Percentiles rank a stretch among this genome's conserved stretches.
phyloP scores from a whole-genome alignment of 2,329 filamentous ascomycete genomes.

The Plectosphaerella sp. region DNA sequence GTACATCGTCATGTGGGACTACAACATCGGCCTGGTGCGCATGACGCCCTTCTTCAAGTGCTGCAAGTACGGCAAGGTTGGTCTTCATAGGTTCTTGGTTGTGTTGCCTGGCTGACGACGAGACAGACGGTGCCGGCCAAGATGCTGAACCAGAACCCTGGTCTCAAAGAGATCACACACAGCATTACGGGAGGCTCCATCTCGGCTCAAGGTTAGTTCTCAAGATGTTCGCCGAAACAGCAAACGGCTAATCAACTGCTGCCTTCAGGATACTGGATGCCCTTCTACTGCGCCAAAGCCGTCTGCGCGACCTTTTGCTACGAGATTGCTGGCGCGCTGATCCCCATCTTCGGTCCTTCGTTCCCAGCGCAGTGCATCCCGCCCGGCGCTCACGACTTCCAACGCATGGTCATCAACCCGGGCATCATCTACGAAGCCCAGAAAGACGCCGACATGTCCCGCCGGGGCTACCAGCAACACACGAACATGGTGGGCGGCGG shows the following conservation, averaged over 20 bases:
- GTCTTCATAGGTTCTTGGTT: slow-evolving; percentile 15
- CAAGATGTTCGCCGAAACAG: background rate
- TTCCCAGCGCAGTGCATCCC: slow-evolving; percentile 71
- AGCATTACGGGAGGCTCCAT: slow-evolving; percentile 93
- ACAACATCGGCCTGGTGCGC: slow-evolving; percentile 87
- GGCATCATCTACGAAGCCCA: slow-evolving; percentile 50
- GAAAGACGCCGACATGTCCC: slow-evolving; percentile 40
- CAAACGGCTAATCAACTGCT: background rate
- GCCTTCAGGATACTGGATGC: slow-evolving; percentile 87
- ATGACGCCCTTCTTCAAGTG: slow-evolving; percentile 96
- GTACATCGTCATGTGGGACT: slow-evolving; percentile 92
- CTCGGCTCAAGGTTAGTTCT: slow-evolving; percentile 71
- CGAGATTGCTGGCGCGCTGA: slow-evolving; percentile 76
- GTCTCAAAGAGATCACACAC: slow-evolving; percentile 83
- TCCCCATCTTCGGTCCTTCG: slow-evolving; percentile 81
- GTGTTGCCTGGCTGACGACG: slow-evolving; percentile 1
- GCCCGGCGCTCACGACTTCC: slow-evolving; percentile 59
- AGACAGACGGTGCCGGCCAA: slow-evolving; percentile 80
- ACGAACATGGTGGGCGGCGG: background rate
- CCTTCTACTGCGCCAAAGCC: slow-evolving; percentile 78
- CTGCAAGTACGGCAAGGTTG: slow-evolving; percentile 78
- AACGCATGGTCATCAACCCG: slow-evolving; percentile 61
- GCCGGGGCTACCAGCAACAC: slow-evolving; percentile 25
- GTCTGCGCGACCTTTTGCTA: slow-evolving; percentile 88
- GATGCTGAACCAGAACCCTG: slow-evolving; percentile 72